Conservation (phyloP, 2,329 filamentous ascomycete species). For the Dothideomycetidae sp. region DNA sequence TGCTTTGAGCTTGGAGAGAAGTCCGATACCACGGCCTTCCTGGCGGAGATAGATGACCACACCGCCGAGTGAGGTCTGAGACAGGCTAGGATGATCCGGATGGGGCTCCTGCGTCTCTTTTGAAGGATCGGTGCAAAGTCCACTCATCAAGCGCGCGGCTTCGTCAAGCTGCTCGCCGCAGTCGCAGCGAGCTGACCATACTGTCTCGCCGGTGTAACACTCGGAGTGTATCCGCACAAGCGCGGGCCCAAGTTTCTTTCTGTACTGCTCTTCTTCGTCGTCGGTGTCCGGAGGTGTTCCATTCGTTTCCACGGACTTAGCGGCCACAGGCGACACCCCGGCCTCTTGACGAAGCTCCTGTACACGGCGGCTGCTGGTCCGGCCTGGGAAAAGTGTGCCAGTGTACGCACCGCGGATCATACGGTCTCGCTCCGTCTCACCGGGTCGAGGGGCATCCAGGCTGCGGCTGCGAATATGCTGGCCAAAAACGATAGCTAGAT, state of each 20-base stretch:
- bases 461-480: slow-evolving; percentile 60
- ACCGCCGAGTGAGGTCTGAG: slow-evolving; percentile 46
- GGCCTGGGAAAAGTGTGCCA: slow-evolving; percentile 71
- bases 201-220: slow-evolving; percentile 96
- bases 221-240: slow-evolving; percentile 93
- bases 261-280: slow-evolving; percentile 1
- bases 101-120: background rate
- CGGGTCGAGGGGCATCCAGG: slow-evolving; percentile 55
- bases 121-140: slow-evolving; percentile 6
- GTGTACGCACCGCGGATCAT: slow-evolving; percentile 93
- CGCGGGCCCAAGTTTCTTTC: slow-evolving; percentile 34
- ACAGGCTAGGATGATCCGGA: slow-evolving; percentile 1
- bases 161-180: slow-evolving; percentile 97
- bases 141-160: slow-evolving; percentile 72
- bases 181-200: slow-evolving; percentile 94
- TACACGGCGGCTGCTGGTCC: slow-evolving; percentile 56
- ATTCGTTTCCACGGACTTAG: background rate
- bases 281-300: too few relatives aligned
- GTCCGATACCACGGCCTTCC: slow-evolving; percentile 86
- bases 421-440: slow-evolving; percentile 74
- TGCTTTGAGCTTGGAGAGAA: slow-evolving; percentile 91
- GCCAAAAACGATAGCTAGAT: slow-evolving; percentile 93
- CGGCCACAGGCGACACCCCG: slow-evolving; percentile 18
- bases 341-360: slow-evolving; percentile 34
- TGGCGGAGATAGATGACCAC: slow-evolving; percentile 93